phyloP scores from a whole-genome alignment of 495 filamentous ascomycete species.

The Aspergillus biplanus region DNA sequence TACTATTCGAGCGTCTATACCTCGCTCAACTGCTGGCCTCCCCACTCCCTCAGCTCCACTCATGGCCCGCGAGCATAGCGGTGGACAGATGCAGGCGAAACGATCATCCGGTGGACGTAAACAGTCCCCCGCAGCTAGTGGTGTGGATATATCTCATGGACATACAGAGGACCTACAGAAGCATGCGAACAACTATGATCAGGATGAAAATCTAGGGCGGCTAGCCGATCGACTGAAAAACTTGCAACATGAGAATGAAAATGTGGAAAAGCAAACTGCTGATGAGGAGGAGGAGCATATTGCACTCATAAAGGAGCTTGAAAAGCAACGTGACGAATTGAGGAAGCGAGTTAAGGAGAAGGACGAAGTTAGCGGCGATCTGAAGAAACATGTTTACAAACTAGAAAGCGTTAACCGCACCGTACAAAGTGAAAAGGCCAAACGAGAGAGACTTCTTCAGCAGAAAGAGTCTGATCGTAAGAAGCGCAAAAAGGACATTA shows the following conservation, averaged over 20 bases:
- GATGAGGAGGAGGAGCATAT: conserved; percentile 77
- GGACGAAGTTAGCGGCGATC: conserved; percentile 78
- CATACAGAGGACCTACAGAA: conserved; percentile 45
- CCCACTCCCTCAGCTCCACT: conserved; percentile 54
- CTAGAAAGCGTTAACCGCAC: conserved; percentile 81
- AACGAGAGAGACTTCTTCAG: conserved; percentile 70
- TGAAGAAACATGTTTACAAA: conserved; percentile 78
- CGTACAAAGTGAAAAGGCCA: conserved; percentile 77
- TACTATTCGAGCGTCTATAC: conserved; percentile 48
- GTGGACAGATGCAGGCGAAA: conserved; percentile 58
- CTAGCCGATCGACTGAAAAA: conserved; percentile 73
- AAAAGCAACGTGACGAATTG: conserved; percentile 71
- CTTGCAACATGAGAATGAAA: conserved; percentile 75
- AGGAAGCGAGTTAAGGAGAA: conserved; percentile 77
- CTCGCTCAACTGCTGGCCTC: conserved; percentile 55
- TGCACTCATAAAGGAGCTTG: conserved; percentile 58
- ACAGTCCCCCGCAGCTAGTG: conserved; percentile 72
- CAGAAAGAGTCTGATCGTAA: conserved; percentile 65
- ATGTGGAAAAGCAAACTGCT: conserved; percentile 63
- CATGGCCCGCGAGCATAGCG: conserved; percentile 66
- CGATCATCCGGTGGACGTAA: conserved; percentile 73
- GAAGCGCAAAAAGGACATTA: conserved; percentile 63
- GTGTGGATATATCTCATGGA: conserved; percentile 48
- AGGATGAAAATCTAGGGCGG: conserved; percentile 51
- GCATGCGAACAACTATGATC: conserved; percentile 31